Evolutionary conservation across 139 green algal genomes (phyloP).

Genomic region (Parachlorella kessleri): DNA sequence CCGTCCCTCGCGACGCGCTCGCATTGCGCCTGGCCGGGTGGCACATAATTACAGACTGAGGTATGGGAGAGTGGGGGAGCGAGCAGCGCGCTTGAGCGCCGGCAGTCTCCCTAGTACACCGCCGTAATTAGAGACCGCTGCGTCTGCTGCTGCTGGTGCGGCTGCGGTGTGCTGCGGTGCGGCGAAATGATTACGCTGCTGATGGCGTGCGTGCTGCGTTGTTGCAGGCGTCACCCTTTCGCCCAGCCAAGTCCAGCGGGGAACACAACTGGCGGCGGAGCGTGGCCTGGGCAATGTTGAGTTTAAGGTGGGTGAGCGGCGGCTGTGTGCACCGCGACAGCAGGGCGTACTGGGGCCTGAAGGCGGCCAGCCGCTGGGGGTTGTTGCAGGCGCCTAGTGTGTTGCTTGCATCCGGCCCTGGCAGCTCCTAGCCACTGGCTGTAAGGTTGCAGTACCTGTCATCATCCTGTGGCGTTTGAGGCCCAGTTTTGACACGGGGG

Average conservation of each 20-base stretch:
- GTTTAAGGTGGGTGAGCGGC: slow-evolving; percentile 59
- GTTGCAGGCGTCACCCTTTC: slow-evolving; percentile 90
- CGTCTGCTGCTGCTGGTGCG: too few relatives aligned
- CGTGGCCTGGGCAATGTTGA: slow-evolving; percentile 72
- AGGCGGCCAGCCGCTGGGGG: neutral
- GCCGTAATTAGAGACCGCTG: too few relatives aligned
- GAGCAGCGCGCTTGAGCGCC: too few relatives aligned
- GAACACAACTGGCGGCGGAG: slow-evolving; percentile 81
- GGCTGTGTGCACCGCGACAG: too few relatives aligned
- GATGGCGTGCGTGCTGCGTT: too few relatives aligned
- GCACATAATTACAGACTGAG: too few relatives aligned
- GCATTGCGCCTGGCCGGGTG: neutral
- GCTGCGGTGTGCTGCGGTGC: neutral
- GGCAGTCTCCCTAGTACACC: too few relatives aligned
- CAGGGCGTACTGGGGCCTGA: too few relatives aligned
- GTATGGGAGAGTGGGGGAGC: too few relatives aligned
- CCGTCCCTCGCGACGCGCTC: neutral
- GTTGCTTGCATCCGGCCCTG: neutral
- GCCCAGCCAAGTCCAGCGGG: slow-evolving; percentile 82
- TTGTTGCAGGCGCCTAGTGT: neutral
- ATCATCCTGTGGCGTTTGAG: neutral
- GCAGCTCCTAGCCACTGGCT: neutral
- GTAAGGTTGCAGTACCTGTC: neutral
- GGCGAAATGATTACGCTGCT: too few relatives aligned
- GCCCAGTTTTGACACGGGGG: too few relatives aligned